Base-by-base conservation (phyloP, 345 rosid species). In the Dipteronia sinensis region DNA sequence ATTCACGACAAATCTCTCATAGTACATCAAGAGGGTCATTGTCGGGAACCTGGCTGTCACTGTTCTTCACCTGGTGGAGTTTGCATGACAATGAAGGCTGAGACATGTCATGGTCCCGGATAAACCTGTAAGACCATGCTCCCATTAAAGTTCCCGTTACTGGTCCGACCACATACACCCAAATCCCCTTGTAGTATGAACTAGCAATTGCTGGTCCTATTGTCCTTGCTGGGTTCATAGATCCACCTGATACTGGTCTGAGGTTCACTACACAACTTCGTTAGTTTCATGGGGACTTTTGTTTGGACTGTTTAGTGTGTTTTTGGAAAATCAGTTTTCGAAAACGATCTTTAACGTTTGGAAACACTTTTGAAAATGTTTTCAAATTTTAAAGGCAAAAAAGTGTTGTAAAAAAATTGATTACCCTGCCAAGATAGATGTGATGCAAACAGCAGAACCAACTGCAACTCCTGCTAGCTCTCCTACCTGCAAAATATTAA, bases 221-320 rank as follows among this genome's bases (percentile, higher is more conserved):
- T 77, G 85, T 82, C 83, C 86, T 89, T 61, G 87, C 90, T 29
- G 92, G 94, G 82, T 87, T 87, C 90, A 86, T 88, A 31, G 91
- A 89, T 76, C 90, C 91, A 70, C 90, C 89, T 19, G 85, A 85
- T 68, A 86, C 74, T 65, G 86, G 90, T 64, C 83, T 90, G 89
- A 77, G 31, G 46, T 77, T 80, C n/a, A 79, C 64, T 44, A 67
- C 62, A n/a, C 7, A 70, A 38, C 61, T 69, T n/a, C n/a, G n/a
- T n/a, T 81, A 75, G 67, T 44, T 66, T 53, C 0, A 8, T n/a
- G 7, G 27, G 10, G 16, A 27, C 42, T 42, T 62, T 23, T 58
- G 49, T 9, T 46, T 9, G 49, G 4, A 9, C 64, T n/a, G 4
- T 53, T 9, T 47, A 16, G 17, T 23, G 38, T 64, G 38, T 22